Conservation (phyloP, 768 basidiomycete genomes). For the Floccularia luteovirens region DNA sequence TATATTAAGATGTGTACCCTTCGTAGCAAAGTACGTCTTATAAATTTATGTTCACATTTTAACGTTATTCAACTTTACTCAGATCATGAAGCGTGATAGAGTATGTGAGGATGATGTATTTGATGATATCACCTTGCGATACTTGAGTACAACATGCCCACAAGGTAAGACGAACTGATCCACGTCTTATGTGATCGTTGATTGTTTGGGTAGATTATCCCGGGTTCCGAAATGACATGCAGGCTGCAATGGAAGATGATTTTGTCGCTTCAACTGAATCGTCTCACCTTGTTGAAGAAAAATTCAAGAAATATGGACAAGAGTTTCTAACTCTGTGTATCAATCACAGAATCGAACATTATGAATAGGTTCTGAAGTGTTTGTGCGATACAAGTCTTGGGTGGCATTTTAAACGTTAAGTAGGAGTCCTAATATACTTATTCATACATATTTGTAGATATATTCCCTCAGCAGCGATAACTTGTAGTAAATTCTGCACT, state of each 20-base stretch:
- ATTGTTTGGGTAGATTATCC: slow-evolving; percentile 22
- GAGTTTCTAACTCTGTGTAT: slow-evolving; percentile 30
- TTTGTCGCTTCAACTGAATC: slow-evolving; percentile 32
- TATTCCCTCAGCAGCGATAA: no score
- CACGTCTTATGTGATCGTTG: not conserved
- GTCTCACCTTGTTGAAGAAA: slow-evolving; percentile 25
- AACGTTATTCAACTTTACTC: slow-evolving; percentile 3
- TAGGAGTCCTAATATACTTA: no score
- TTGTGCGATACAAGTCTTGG: not conserved
- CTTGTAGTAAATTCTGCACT: no score
- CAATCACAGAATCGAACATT: slow-evolving; percentile 13
- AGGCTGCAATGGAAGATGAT: slow-evolving; percentile 22
- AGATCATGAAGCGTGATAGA: slow-evolving; percentile 19
- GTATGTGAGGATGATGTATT: slow-evolving; percentile 20
- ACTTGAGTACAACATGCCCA: slow-evolving; percentile 30
- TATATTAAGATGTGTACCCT: not conserved
- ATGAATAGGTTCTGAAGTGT: no score
- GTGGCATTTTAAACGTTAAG: no score
- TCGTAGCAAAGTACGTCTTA: slow-evolving; percentile 15
- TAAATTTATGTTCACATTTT: slow-evolving; percentile 3
- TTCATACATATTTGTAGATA: no score
- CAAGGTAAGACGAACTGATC: slow-evolving; percentile 26
- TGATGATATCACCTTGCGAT: slow-evolving; percentile 25
- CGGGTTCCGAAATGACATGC: slow-evolving; percentile 28
- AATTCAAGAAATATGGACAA: slow-evolving; percentile 25